Evolutionary conservation across 2,329 filamentous ascomycete genomes (phyloP).

Genomic region (Huntiella abstrusa): DNA sequence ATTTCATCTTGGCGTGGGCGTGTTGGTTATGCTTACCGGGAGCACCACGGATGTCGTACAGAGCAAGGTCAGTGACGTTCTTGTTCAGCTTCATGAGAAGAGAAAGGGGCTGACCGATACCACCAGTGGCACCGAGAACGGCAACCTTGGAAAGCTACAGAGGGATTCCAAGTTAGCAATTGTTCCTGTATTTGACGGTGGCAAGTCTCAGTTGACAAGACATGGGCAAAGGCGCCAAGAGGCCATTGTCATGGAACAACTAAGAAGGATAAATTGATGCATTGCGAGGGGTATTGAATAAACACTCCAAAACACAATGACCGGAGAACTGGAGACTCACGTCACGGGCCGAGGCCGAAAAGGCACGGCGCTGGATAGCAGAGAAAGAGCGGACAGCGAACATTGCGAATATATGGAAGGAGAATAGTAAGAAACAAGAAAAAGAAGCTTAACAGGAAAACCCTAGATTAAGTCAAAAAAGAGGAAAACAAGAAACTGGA

Average conservation of each 20-base stretch:
- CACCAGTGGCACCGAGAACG: constrained; percentile 89
- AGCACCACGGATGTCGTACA: constrained; percentile 92
- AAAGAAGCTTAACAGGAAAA: constrained; percentile 8
- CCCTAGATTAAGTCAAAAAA: constrained; percentile 1
- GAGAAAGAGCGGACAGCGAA: constrained; percentile 40
- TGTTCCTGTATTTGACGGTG: no score
- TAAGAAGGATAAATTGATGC: background rate
- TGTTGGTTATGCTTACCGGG: constrained; percentile 48
- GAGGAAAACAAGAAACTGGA: constrained; percentile 1
- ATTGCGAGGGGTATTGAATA: background rate
- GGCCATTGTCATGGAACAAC: background rate
- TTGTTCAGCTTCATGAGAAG: constrained; percentile 98
- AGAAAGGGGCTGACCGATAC: constrained; percentile 95
- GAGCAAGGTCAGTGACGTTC: constrained; percentile 75
- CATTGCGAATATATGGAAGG: constrained; percentile 31
- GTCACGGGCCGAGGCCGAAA: constrained; percentile 61
- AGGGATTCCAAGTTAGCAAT: no score
- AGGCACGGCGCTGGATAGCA: constrained; percentile 56
- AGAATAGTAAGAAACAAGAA: constrained; percentile 12
- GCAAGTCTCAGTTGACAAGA: no score
- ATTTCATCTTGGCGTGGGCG: background rate
- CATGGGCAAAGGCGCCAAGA: background rate
- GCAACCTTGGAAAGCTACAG: constrained; percentile 84
- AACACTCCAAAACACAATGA: background rate
- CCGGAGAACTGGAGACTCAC: constrained; percentile 23